Evolutionary conservation across 345 rosid genomes (phyloP), one percentile per base, ranked within the genome.

Genomic region (Citrus australasica): DNA sequence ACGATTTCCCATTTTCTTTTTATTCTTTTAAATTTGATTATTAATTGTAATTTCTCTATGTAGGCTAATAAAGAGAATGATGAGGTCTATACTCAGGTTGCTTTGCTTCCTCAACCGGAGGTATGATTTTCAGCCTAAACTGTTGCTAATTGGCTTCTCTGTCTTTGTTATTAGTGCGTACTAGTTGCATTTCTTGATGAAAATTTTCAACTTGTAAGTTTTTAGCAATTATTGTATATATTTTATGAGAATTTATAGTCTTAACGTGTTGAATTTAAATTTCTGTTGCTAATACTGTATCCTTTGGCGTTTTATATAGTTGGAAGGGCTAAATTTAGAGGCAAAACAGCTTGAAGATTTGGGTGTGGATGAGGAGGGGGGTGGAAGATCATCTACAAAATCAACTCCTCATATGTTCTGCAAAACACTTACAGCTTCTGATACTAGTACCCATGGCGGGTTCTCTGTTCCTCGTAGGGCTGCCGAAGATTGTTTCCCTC

Each of bases 391-490:
- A 76, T 83, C 89, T 7, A 78, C 84, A 76, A 89, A 86, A 87
- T 73, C 84, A 75, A 93, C 91, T 37, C 93, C 94, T 63, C 98
- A 93, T 80, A 91, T 93, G 94, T 93, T 91, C 84, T 93, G 98
- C 83, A 93, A 93, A 83, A 91, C 97, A 51, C 88, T 93, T 65
- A 93, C 97, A 28, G 97, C 97, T 82, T 91, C 98, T 73, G 98
- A 93, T 84, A 93, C 98, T 58, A 93, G 98, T 85, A 93, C 98
- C 6, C 98, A 93, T 84, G 98, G 98, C 76, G 98, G 98, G 64
- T 93, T 93, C 84, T 93, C 98, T 4, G 98, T 93, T 69, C 97
- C 97, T 10, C 90, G 98, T 56, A 81, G 98, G 85, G 97, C 94
- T 56, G 98, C 98, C 14, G 98, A 93, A 83, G 98, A 93, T 78